Conservation (phyloP, 768 basidiomycete genomes). For the Boletus sensibilis region DNA sequence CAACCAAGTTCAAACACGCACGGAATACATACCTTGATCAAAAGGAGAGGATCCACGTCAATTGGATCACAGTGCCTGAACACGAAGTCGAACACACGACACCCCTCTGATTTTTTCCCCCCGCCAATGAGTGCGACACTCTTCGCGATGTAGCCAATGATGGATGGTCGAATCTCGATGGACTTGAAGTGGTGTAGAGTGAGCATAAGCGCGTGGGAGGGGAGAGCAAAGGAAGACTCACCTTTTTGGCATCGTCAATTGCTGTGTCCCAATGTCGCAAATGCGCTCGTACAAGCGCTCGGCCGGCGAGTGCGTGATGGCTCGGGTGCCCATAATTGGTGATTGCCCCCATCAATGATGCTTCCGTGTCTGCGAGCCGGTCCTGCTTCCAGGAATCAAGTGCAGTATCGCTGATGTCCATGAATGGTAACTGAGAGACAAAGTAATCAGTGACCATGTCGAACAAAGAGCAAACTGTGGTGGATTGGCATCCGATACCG, state of each 20-base stretch:
- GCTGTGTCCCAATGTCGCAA: slow-evolving; percentile 5
- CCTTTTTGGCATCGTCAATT: slow-evolving; percentile 1
- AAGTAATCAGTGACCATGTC: rapidly evolving
- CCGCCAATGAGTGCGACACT: not conserved
- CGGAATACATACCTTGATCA: slow-evolving; percentile 1
- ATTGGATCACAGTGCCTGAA: not conserved
- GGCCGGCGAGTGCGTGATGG: not conserved
- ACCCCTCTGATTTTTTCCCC: not conserved
- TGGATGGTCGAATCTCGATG: not conserved
- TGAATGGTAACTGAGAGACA: not conserved
- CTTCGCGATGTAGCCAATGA: slow-evolving; percentile 5
- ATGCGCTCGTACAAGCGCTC: slow-evolving; percentile 4
- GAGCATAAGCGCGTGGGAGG: not conserved
- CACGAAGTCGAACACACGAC: not conserved
- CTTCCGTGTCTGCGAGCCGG: not conserved
- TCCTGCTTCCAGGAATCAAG: not conserved
- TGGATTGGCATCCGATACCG: not conserved
- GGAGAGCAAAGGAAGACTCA: not conserved
- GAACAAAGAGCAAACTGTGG: not conserved
- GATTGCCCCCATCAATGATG: not conserved
- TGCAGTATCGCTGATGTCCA: not conserved
- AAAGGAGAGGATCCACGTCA: not conserved
- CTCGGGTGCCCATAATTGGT: not conserved
- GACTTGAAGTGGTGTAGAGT: not conserved
- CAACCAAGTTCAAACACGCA: too few species aligned